Conservation (phyloP, 352 stramenopile species). For the Pythium oligandrum region DNA sequence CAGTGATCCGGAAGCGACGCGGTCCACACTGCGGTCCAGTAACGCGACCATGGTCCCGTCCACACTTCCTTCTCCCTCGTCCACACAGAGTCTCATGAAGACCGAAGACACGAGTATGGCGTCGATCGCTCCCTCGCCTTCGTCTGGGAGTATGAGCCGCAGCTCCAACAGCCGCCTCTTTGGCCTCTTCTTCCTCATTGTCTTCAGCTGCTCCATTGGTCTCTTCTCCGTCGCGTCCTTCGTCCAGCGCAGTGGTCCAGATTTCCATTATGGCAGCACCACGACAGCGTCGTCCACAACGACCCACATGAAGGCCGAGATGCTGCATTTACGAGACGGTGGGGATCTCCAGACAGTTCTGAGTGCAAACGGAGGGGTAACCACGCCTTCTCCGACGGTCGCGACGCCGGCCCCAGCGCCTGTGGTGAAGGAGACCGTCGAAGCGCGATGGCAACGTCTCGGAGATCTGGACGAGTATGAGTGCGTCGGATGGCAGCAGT, state of each 20-base stretch:
- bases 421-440: constrained; percentile 2
- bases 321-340: not conserved
- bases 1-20: not conserved
- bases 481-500: constrained; percentile 21
- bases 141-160: not conserved
- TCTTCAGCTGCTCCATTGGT: constrained; percentile 45
- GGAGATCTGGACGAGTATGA: constrained; percentile 30
- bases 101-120: not conserved
- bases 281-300: not conserved
- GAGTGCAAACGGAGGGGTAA: not conserved
- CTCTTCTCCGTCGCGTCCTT: constrained; percentile 50
- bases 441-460: constrained; percentile 15
- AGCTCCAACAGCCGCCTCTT: constrained; percentile 14
- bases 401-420: not conserved
- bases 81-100: not conserved
- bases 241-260: constrained; percentile 29
- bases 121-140: not conserved
- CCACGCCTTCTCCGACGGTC: not conserved
- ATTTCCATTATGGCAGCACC: not conserved
- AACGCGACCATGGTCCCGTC: not conserved
- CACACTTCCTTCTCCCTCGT: not conserved
- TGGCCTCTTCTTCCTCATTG: constrained; percentile 34
- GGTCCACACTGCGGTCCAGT: not conserved
- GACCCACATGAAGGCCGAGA: not conserved
- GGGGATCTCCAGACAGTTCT: not conserved